Conservation (phyloP, 73 alveolate genomes). For the Paramecium sexaurelia region DNA sequence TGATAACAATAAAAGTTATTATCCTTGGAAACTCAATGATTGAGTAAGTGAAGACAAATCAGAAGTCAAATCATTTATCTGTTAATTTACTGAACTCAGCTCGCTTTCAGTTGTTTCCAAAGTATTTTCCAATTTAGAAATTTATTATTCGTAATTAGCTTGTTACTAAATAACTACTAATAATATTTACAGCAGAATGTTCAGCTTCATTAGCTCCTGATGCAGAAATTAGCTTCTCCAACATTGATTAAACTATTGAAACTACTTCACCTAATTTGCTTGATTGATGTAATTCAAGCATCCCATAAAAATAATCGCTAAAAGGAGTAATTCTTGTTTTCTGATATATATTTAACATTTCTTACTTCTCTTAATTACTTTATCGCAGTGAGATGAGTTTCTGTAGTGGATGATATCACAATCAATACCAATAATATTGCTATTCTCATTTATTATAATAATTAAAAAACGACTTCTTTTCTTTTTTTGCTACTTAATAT, state of each 20-base stretch:
- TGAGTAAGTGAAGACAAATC: slow-evolving; percentile 38
- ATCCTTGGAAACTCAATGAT: background rate
- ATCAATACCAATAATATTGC: background rate
- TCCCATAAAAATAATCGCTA: slow-evolving; percentile 47
- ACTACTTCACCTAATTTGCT: slow-evolving; percentile 32
- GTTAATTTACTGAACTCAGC: background rate
- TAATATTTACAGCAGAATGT: background rate
- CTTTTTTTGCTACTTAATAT: background rate
- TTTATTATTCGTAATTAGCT: slow-evolving; percentile 3
- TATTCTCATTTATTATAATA: background rate
- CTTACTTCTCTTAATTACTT: slow-evolving; percentile 19
- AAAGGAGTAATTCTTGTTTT: slow-evolving; percentile 24
- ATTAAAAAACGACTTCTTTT: slow-evolving; percentile 28
- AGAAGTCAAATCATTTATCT: background rate
- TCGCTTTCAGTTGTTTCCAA: slow-evolving; percentile 7
- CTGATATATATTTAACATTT: background rate
- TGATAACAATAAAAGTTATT: background rate
- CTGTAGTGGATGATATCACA: slow-evolving; percentile 3
- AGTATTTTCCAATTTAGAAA: background rate
- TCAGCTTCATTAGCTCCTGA: slow-evolving; percentile 24
- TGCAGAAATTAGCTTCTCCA: background rate
- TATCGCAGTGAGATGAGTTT: background rate
- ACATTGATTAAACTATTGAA: background rate
- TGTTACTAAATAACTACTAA: background rate
- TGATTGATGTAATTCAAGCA: background rate